Base-by-base conservation (phyloP, 805 yeast genomes). In the Yamadazyma scolyti region DNA sequence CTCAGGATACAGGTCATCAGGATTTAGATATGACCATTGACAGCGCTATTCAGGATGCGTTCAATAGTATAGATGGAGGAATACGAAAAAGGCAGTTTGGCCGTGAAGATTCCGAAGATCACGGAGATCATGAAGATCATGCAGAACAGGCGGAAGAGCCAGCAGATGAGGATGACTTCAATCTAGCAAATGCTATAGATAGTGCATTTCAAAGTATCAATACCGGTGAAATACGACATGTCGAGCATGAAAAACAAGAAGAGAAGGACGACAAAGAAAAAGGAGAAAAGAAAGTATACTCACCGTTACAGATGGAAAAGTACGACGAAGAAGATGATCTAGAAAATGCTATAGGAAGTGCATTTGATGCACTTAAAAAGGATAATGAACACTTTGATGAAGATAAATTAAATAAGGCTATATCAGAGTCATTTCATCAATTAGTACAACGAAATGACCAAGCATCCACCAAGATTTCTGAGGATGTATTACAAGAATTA, bases 311-410 rank as follows among this genome's bases (percentile, higher is more conserved):
- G n/a, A 29, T 37, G 31, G 45, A 35, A 14, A 36, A 38, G 23
- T 16, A 20, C 16, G 28, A 25, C 17, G 31, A 28, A 3, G 37
- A 39, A 15, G 35, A 34, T 12, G 23, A 50, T 25, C 46, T 58
- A 16, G 56, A 59, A 36, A 48, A 46, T 26, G 68, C 68, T 20
- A 62, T 65, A 30, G 68, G 66, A 14, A 55, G 57, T 42, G 71
- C 65, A 2, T 58, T 65, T 35, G 50, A 46, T 30, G 42, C 54
- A 6, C 31, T 39, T n/a, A 30, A 29, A 16, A 27, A 29, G 20
- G 17, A 19, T 16, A 20, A 20, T 19, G 21, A 28, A n/a, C 22
- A 12, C 9, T 31, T 34, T 6, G 31, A 34, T n/a, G 56, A 51
- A 32, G 46, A 36, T 14, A 43, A 37, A 7, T 39, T 53, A 15